These are phyloP conservation scores for Flueggea neowawraea DNA, from an alignment of 441 rosid species.

Conservation along the genomic window DNA sequence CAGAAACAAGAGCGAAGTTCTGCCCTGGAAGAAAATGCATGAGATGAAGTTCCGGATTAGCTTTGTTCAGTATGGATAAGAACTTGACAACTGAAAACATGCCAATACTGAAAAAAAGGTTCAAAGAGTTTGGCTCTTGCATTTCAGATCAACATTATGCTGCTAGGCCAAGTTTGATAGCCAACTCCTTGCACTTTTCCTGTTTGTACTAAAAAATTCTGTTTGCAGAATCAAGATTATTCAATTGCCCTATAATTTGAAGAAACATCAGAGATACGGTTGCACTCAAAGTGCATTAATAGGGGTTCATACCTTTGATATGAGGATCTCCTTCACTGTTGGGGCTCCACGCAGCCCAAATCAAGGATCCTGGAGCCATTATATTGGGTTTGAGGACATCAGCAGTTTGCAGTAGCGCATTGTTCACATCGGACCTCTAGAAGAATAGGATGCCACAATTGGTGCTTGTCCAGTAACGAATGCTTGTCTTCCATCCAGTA, in stretches of 20 bases:
- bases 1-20: slow-evolving; percentile 80
- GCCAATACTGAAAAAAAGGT: background rate
- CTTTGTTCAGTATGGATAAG: no score
- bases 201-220: no score
- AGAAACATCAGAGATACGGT: no score
- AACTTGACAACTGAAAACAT: background rate
- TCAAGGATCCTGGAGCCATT: slow-evolving; percentile 85
- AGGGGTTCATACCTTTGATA: slow-evolving; percentile 27
- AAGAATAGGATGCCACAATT: slow-evolving; percentile 81
- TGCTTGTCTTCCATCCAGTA: slow-evolving; percentile 79
- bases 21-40: slow-evolving; percentile 44
- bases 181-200: no score
- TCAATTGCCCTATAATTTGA: no score
- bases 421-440: slow-evolving; percentile 94
- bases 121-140: background rate
- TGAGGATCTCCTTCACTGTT: slow-evolving; percentile 57
- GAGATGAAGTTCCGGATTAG: no score
- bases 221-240: no score
- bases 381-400: slow-evolving; percentile 82
- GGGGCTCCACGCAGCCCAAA: slow-evolving; percentile 98
- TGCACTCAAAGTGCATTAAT: no score
- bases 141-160: no score
- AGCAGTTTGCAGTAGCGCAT: slow-evolving; percentile 55
- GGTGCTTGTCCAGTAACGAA: slow-evolving; percentile 65
- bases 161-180: no score